Evolutionary conservation across 1,139 yeast genomes (phyloP).

Genomic region (Suhomyces guaymorum): DNA sequence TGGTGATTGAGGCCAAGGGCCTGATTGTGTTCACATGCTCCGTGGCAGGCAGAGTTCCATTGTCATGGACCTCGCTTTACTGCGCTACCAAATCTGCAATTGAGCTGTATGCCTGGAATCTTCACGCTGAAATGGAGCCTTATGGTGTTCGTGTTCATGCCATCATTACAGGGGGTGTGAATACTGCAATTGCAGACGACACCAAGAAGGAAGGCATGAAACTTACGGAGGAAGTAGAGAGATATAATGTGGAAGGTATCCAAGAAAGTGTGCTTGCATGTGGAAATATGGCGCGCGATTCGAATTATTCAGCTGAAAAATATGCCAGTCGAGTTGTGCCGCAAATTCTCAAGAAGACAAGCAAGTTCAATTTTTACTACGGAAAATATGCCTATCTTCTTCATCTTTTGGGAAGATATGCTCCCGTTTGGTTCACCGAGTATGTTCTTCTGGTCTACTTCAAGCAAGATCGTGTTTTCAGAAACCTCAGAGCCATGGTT

Average conservation of each 20-base stretch:
- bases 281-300: slow-evolving; percentile 31
- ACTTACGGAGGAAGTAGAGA: too few relatives aligned
- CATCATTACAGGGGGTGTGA: slow-evolving; percentile 43
- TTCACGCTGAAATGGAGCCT: slow-evolving; percentile 31
- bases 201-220: slow-evolving; percentile 8
- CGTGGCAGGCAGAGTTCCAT: slow-evolving; percentile 37
- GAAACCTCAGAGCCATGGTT: too few relatives aligned
- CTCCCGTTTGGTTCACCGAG: slow-evolving; percentile 36
- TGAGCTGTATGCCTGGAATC: slow-evolving; percentile 27
- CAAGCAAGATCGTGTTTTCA: slow-evolving; percentile 19
- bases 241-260: slow-evolving; percentile 34
- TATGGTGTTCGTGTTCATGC: slow-evolving; percentile 40
- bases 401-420: slow-evolving; percentile 25
- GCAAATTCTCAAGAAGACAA: slow-evolving; percentile 22
- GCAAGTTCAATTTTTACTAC: slow-evolving; percentile 32
- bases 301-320: slow-evolving; percentile 24
- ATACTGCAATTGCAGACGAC: slow-evolving; percentile 36
- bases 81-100: slow-evolving; percentile 38
- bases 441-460: slow-evolving; percentile 29
- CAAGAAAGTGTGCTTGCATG: slow-evolving; percentile 27
- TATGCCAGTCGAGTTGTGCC: slow-evolving; percentile 35
- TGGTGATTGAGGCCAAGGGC: slow-evolving; percentile 37
- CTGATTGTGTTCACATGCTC: slow-evolving; percentile 41
- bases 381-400: slow-evolving; percentile 28
- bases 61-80: slow-evolving; percentile 37